These are phyloP conservation scores for Senecio squalidus DNA, from an alignment of 140 eudicot species.

Conservation along the genomic window DNA sequence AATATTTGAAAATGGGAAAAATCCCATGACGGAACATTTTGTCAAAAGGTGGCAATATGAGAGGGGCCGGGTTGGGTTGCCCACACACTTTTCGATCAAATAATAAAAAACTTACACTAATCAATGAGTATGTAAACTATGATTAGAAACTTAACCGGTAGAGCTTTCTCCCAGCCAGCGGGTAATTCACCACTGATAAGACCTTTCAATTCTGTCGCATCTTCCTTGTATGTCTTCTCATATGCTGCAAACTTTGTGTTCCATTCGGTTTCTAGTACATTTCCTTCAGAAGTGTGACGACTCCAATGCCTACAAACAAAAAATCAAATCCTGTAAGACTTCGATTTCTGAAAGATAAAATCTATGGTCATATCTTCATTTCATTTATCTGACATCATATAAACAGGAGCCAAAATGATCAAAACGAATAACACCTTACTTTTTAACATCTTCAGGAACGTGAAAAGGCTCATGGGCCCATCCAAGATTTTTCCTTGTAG, in stretches of 20 bases:
- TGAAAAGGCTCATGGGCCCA: slow-evolving; percentile 56
- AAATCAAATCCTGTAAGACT: slow-evolving; percentile 1
- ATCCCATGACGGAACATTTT: too few species aligned
- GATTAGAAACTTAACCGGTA: slow-evolving; percentile 41
- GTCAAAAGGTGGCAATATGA: too few species aligned
- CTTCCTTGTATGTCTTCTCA: slow-evolving; percentile 46
- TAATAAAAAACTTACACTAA: too few species aligned
- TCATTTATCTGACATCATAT: background rate
- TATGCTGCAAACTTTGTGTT: slow-evolving; percentile 50
- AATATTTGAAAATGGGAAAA: too few species aligned
- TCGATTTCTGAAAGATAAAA: background rate
- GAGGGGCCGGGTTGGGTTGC: too few species aligned
- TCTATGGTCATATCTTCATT: too few species aligned
- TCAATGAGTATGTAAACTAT: too few species aligned
- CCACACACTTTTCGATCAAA: too few species aligned
- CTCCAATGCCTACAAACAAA: slow-evolving; percentile 54
- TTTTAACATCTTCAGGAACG: slow-evolving; percentile 60
- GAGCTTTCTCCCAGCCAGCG: slow-evolving; percentile 53
- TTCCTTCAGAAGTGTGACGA: slow-evolving; percentile 44
- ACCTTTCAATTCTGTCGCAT: slow-evolving; percentile 41
- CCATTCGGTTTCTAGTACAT: slow-evolving; percentile 50
- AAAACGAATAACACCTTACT: slow-evolving; percentile 17
- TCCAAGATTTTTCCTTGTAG: slow-evolving; percentile 56
- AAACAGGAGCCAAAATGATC: background rate
- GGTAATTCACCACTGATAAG: slow-evolving; percentile 42